Evolutionary conservation across 306 rosid genomes (phyloP).

Genomic region (Cicer pinnatifidum): DNA sequence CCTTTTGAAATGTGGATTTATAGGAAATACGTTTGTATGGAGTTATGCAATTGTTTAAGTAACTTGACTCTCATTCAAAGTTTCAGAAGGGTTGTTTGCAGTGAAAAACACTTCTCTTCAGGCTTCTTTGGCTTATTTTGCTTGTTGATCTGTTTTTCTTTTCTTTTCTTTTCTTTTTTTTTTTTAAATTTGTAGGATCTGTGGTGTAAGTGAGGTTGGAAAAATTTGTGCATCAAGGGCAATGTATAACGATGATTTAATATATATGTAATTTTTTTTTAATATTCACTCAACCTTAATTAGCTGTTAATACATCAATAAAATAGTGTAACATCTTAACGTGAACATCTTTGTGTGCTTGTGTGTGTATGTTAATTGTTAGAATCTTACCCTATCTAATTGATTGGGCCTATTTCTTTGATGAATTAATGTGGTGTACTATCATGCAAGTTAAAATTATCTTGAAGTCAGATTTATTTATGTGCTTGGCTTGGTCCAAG

Average conservation of each 20-base stretch:
- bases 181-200: not conserved
- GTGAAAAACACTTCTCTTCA: slow-evolving; percentile 63
- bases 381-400: not conserved
- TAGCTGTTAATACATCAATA: too few relatives aligned
- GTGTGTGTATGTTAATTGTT: not conserved
- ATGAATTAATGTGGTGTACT: not conserved
- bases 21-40: slow-evolving; percentile 29
- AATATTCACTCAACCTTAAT: too few relatives aligned
- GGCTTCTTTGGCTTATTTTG: slow-evolving; percentile 37
- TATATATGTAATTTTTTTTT: not conserved
- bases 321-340: too few relatives aligned
- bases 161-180: not conserved
- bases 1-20: slow-evolving; percentile 47
- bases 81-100: slow-evolving; percentile 60
- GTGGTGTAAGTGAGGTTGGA: not conserved
- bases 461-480: not conserved
- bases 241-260: not conserved
- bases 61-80: slow-evolving; percentile 79
- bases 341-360: too few relatives aligned
- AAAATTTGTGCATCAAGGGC: not conserved
- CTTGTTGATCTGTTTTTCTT: slow-evolving; percentile 27
- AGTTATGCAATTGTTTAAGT: slow-evolving; percentile 37
- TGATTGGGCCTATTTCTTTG: not conserved
- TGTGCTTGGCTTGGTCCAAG: not conserved
- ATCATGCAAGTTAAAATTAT: not conserved